These are phyloP conservation scores for Conticribra weissflogii DNA, from an alignment of 108 stramenopile species.

Conservation along the genomic window DNA sequence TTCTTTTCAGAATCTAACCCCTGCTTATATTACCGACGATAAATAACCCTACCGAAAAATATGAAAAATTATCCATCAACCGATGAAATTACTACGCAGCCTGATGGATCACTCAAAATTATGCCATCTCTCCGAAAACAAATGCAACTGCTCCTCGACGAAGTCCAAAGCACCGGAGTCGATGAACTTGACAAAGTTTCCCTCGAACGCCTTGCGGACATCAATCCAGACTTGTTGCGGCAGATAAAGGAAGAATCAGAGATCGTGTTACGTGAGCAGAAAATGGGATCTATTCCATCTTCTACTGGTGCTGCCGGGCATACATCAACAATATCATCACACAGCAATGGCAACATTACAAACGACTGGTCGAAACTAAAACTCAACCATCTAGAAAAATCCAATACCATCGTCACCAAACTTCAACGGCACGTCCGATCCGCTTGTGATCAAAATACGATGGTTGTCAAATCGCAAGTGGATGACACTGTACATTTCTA, in stretches of 20 bases:
- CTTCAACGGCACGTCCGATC: slow-evolving; percentile 60
- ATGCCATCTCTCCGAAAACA: slow-evolving; percentile 57
- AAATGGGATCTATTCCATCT: too few species aligned
- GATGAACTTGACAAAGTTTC: slow-evolving; percentile 88
- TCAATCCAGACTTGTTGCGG: slow-evolving; percentile 70
- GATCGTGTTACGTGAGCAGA: slow-evolving; percentile 47
- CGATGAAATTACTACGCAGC: slow-evolving; percentile 20
- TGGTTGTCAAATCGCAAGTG: slow-evolving; percentile 31
- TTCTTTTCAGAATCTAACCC: too few species aligned
- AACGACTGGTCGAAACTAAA: slow-evolving; percentile 71
- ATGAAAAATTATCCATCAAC: background rate
- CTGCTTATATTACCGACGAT: too few species aligned
- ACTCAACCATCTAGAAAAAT: slow-evolving; percentile 57
- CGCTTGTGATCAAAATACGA: slow-evolving; percentile 32
- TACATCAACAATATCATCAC: too few species aligned
- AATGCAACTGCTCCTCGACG: slow-evolving; percentile 85
- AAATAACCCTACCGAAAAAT: too few species aligned
- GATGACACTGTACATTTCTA: slow-evolving; percentile 39
- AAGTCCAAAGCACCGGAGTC: slow-evolving; percentile 67
- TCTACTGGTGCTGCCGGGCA: too few species aligned
- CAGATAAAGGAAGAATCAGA: slow-evolving; percentile 78
- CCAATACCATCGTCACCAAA: slow-evolving; percentile 57
- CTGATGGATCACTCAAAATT: slow-evolving; percentile 65
- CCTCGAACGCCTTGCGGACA: slow-evolving; percentile 81
- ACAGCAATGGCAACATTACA: slow-evolving; percentile 2